Evolutionary conservation across 179 eudicot genomes (phyloP).

Genomic region (Beta macrorhiza): DNA sequence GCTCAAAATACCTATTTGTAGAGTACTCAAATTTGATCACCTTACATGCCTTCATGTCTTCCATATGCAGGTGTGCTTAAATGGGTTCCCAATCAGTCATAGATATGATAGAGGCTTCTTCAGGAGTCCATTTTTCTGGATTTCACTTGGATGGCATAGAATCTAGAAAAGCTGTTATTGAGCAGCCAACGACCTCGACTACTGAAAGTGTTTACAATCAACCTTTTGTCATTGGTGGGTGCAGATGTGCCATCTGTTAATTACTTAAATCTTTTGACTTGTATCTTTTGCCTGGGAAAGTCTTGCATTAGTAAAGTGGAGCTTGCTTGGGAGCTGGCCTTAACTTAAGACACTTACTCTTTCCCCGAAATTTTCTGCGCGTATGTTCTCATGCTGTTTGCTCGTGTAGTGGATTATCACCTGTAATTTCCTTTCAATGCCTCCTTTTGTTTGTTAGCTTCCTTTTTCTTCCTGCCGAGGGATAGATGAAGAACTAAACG

Average conservation of each 20-base stretch:
- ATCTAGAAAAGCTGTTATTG: constrained; percentile 47
- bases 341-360: background rate
- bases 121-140: constrained; percentile 93
- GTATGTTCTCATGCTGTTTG: background rate
- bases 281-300: background rate
- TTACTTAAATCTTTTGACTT: constrained; percentile 13
- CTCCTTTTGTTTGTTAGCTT: background rate
- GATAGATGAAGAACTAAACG: background rate
- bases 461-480: background rate
- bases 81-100: constrained; percentile 84
- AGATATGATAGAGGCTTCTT: constrained; percentile 77
- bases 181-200: constrained; percentile 57
- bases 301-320: background rate
- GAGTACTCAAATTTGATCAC: background rate
- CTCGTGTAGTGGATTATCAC: background rate
- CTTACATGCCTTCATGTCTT: background rate
- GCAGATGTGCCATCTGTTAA: constrained; percentile 2
- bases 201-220: constrained; percentile 60
- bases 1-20: background rate
- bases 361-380: background rate
- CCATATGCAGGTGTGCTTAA: constrained; percentile 21
- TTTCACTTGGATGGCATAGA: constrained; percentile 70
- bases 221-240: constrained; percentile 91
- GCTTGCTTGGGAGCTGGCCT: background rate
- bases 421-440: background rate